These are phyloP conservation scores for Parmelia sp. DNA, from an alignment of 495 filamentous ascomycete species.

Conservation along the genomic window DNA sequence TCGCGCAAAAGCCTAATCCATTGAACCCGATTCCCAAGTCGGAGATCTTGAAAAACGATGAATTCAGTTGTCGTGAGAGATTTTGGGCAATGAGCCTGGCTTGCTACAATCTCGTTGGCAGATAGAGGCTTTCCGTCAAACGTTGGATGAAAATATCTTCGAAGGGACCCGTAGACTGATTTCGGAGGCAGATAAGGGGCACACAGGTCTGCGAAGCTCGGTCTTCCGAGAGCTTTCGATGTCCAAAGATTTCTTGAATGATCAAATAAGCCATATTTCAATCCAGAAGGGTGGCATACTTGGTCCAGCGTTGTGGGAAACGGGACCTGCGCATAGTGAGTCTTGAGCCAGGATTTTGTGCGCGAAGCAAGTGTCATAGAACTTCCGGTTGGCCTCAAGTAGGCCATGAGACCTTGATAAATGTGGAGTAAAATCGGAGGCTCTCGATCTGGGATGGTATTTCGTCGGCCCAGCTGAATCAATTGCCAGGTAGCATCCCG, in stretches of 20 bases:
- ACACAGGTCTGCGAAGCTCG: constrained; percentile 32
- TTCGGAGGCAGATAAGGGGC: constrained; percentile 24
- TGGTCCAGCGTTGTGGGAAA: constrained; percentile 31
- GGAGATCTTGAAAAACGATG: constrained; percentile 43
- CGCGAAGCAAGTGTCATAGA: constrained; percentile 34
- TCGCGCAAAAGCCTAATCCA: constrained; percentile 48
- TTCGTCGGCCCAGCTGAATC: constrained; percentile 13
- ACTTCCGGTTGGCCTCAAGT: not conserved
- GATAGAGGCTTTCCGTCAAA: constrained; percentile 38
- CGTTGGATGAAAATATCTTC: constrained; percentile 22
- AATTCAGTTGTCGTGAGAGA: constrained; percentile 45
- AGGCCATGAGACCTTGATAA: not conserved
- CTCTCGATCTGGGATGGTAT: not conserved
- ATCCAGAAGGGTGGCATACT: constrained; percentile 27
- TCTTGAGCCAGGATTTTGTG: constrained; percentile 33
- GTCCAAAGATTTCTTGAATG: constrained; percentile 22
- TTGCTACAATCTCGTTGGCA: constrained; percentile 51
- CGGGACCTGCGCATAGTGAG: constrained; percentile 30
- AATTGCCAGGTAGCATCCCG: constrained; percentile 43
- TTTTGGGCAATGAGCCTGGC: constrained; percentile 43
- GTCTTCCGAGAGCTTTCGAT: constrained; percentile 19
- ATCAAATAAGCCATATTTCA: constrained; percentile 34
- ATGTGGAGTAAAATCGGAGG: constrained; percentile 4
- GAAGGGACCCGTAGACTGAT: constrained; percentile 22
- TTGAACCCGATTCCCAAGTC: constrained; percentile 38